These are phyloP conservation scores for Spongospora subterranea DNA, from an alignment of 208 protist species.

Conservation along the genomic window DNA sequence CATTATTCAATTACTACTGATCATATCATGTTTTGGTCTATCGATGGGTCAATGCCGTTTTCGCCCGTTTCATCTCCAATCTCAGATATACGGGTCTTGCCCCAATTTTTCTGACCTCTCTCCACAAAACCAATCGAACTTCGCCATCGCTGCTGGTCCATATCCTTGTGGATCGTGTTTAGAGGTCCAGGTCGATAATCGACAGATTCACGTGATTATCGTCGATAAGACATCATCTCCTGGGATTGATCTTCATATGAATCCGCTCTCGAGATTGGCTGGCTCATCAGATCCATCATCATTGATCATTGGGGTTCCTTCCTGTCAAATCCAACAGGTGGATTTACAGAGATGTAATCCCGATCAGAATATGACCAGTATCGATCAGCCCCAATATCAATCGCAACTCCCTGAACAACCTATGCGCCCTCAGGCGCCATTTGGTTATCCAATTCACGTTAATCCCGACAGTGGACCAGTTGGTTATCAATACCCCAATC, in stretches of 20 bases:
- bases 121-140: background rate
- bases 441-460: no score
- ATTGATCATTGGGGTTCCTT: background rate
- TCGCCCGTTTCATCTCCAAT: conserved; percentile 28
- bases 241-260: background rate
- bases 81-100: conserved; percentile 25
- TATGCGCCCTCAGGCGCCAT: no score
- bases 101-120: background rate
- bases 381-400: no score
- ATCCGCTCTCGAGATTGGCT: background rate
- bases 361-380: no score
- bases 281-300: background rate
- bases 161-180: conserved; percentile 17
- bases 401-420: no score
- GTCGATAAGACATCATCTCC: conserved; percentile 47
- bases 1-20: no score
- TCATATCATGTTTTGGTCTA: no score
- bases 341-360: conserved; percentile 10
- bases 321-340: background rate
- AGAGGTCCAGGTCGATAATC: background rate
- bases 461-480: no score
- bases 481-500: no score
- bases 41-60: conserved; percentile 24
- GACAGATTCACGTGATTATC: conserved; percentile 1
- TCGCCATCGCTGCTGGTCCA: background rate